Base-by-base conservation (phyloP, 2,329 filamentous ascomycete species). In the Teratosphaeria nubilosa region DNA sequence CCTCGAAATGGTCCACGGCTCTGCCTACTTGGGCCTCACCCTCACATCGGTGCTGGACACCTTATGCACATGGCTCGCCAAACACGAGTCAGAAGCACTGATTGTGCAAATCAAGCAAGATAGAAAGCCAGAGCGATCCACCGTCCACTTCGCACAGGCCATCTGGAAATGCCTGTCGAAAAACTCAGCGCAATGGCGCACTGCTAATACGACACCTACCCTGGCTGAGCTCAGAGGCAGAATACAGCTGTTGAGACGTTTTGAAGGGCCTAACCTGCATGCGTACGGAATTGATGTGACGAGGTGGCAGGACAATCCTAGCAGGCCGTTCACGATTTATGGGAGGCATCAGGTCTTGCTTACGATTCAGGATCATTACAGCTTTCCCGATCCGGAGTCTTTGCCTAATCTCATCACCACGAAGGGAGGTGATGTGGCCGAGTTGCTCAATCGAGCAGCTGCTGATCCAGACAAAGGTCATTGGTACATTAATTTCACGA, bases 281-380 rank as follows among this genome's bases (percentile, higher is more conserved):
- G 64, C 65, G 1, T 66, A 68, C 10, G 70, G 71, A 37, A 70
- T 73, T 50, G 67, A 73, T 56, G 68, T 73, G 3, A 66, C 63
- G 11, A 57, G 62, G 51, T 73, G 71, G 71, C 64, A 63, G 55
- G 69, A 73, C 60, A 73, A 73, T 53, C 69, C 69, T n/a, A 57
- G 53, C 14, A 48, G 37, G 10, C 70, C 71, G 1, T 73, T 73
- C 60, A 72, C 67, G 4, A 72, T 79, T 53, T 62, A 66, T 48
- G 77, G 75, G 3, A 65, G 70, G 16, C 68, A 70, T 20, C 64
- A 67, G 27, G 69, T 74, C 3, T 68, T 69, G 22, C 65, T 78
- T 51, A 75, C 73, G 10, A 69, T 78, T 7, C 77, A 79, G 68
- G 77, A 79, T 65, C 77, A 78, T 67, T 79, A 77, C 73, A 72